Conservation (phyloP, 176 grass and related monocot genomes). For the Thinopyrum elongatum region DNA sequence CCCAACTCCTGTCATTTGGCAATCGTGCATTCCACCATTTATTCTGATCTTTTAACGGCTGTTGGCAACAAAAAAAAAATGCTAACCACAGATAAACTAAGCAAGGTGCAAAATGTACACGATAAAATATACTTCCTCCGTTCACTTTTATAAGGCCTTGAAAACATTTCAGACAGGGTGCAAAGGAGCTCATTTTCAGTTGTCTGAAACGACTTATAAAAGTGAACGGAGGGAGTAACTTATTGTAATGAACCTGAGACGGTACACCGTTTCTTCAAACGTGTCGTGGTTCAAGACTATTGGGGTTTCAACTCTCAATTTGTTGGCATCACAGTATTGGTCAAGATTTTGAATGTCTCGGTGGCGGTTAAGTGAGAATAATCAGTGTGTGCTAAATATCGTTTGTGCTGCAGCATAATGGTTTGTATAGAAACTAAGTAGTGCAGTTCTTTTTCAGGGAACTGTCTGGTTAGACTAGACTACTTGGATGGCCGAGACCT, state of each 20-base stretch:
- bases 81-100: neutral
- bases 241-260: neutral
- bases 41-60: neutral
- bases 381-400: neutral
- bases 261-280: neutral
- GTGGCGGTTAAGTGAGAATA: neutral
- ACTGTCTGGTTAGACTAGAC: neutral
- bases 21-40: neutral
- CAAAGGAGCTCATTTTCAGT: too few relatives aligned
- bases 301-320: neutral
- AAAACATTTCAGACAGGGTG: too few relatives aligned
- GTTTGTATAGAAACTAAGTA: neutral
- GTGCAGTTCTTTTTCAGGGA: neutral
- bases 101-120: neutral
- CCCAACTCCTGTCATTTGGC: neutral
- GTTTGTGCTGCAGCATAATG: neutral
- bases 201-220: too few relatives aligned
- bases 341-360: neutral
- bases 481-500: neutral
- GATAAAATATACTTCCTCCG: too few relatives aligned
- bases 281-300: neutral
- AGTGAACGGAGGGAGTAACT: too few relatives aligned
- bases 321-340: neutral
- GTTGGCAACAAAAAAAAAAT: neutral
- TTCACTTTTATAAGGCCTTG: too few relatives aligned